Evolutionary conservation across 768 basidiomycete species (phyloP).

Genomic region (Mycena latifolia): DNA sequence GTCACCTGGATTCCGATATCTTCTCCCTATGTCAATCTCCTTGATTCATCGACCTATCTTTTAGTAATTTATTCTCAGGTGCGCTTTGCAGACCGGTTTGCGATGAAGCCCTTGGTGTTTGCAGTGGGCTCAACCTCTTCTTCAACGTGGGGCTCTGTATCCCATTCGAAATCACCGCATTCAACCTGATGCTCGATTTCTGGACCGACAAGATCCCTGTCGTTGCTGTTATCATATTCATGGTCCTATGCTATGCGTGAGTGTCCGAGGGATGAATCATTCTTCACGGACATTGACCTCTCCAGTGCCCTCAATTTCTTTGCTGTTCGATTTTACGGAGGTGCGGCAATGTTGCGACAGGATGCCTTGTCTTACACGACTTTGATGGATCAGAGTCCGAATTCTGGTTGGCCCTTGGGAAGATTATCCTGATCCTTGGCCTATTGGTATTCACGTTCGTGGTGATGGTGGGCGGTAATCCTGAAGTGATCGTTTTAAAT

Average conservation of each 20-base stretch:
- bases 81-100: slow-evolving; percentile 72
- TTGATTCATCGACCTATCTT: neutral
- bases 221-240: slow-evolving; percentile 57
- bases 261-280: neutral
- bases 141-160: slow-evolving; percentile 56
- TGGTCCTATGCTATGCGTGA: slow-evolving; percentile 51
- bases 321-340: slow-evolving; percentile 46
- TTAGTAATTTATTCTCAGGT: slow-evolving; percentile 46
- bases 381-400: slow-evolving; percentile 55
- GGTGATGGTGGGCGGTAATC: slow-evolving; percentile 55
- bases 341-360: too few species aligned
- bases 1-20: slow-evolving; percentile 83
- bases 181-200: slow-evolving; percentile 63
- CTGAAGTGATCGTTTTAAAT: slow-evolving; percentile 1
- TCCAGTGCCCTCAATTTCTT: slow-evolving; percentile 59
- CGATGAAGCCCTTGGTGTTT: slow-evolving; percentile 68
- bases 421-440: slow-evolving; percentile 59
- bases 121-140: slow-evolving; percentile 69
- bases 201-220: slow-evolving; percentile 66
- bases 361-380: slow-evolving; percentile 4
- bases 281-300: too few species aligned
- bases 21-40: slow-evolving; percentile 61
- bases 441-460: slow-evolving; percentile 66
- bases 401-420: slow-evolving; percentile 68
- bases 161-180: slow-evolving; percentile 66